A percentile compares a stretch with the other conserved stretches of the same genome.
Conservation (phyloP, 805 yeast genomes). For the Yarrowia alimentaria region DNA sequence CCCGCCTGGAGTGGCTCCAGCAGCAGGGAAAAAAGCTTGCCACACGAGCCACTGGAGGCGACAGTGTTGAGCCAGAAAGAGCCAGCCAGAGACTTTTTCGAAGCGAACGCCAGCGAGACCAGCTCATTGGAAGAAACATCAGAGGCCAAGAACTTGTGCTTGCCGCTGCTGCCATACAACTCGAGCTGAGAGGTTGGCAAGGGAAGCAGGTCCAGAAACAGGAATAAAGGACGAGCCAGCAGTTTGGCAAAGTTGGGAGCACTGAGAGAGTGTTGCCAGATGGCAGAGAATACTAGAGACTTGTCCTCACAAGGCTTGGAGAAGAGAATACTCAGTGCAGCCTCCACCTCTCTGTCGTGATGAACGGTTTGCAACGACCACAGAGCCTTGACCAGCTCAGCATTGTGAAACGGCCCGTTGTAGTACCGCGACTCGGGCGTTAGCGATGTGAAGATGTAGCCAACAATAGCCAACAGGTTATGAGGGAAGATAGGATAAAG, state of each 20-base stretch:
- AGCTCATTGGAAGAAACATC: slow-evolving; percentile 24
- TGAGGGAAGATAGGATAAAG: slow-evolving; percentile 7
- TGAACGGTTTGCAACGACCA: slow-evolving; percentile 57
- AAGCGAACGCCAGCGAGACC: slow-evolving; percentile 17
- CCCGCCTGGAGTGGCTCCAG: slow-evolving; percentile 52
- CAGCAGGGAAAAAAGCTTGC: slow-evolving; percentile 59
- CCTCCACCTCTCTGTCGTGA: slow-evolving; percentile 58
- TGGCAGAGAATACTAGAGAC: slow-evolving; percentile 14
- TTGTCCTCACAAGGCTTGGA: slow-evolving; percentile 20
- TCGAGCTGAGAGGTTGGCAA: slow-evolving; percentile 23
- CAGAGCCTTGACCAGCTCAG: slow-evolving; percentile 65
- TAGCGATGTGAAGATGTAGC: slow-evolving; percentile 15
- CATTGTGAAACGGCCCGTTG: slow-evolving; percentile 47
- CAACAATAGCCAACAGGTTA: slow-evolving; percentile 10
- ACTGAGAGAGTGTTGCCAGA: slow-evolving; percentile 19
- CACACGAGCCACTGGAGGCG: slow-evolving; percentile 50
- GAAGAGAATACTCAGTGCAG: slow-evolving; percentile 37
- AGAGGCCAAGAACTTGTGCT: slow-evolving; percentile 6
- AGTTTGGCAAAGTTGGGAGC: slow-evolving; percentile 18
- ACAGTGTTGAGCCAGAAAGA: slow-evolving; percentile 34
- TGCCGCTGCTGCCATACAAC: slow-evolving; percentile 3
- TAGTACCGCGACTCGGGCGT: slow-evolving; percentile 17
- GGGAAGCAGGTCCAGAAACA: slow-evolving; percentile 13
- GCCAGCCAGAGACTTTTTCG: slow-evolving; percentile 5
- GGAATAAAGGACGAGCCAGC: slow-evolving; percentile 15